A percentile compares a stretch with the other conserved stretches of the same genome.
phyloP scores from a whole-genome alignment of 768 basidiomycete species.

The Trametes villosa region DNA sequence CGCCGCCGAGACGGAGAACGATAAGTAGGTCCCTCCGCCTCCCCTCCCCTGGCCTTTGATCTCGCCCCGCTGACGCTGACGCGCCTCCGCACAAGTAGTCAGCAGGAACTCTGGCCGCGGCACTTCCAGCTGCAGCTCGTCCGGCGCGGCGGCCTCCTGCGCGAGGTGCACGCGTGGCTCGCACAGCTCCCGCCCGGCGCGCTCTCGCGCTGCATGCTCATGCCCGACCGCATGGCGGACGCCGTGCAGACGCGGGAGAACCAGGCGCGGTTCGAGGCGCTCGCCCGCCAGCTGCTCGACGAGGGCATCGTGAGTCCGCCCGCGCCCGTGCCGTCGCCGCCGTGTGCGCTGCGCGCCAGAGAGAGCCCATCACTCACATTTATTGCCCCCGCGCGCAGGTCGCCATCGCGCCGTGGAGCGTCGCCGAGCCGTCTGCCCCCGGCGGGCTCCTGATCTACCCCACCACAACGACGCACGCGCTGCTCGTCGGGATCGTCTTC shows the following conservation, averaged over 20 bases:
- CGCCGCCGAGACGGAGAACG: slow-evolving; percentile 73
- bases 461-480: slow-evolving; percentile 27
- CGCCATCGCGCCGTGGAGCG: slow-evolving; percentile 56
- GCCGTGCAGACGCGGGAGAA: slow-evolving; percentile 53
- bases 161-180: slow-evolving; percentile 56
- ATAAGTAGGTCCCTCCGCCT: slow-evolving; percentile 54
- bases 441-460: slow-evolving; percentile 46
- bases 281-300: slow-evolving; percentile 56
- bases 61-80: slow-evolving; percentile 8
- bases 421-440: slow-evolving; percentile 46
- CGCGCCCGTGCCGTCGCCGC: neutral
- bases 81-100: slow-evolving; percentile 35
- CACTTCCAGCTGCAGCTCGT: slow-evolving; percentile 47
- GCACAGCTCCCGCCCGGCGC: slow-evolving; percentile 43
- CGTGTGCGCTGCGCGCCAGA: neutral
- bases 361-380: neutral
- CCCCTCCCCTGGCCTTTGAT: neutral
- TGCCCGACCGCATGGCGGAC: slow-evolving; percentile 62
- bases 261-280: slow-evolving; percentile 54
- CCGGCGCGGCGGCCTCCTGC: slow-evolving; percentile 45
- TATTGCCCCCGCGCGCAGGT: slow-evolving; percentile 40
- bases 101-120: slow-evolving; percentile 60
- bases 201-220: slow-evolving; percentile 52
- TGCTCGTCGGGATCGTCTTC: slow-evolving; percentile 35
- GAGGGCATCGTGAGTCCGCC: slow-evolving; percentile 51